Evolutionary conservation across 768 basidiomycete species (phyloP).

Genomic region (Suillus paluster): DNA sequence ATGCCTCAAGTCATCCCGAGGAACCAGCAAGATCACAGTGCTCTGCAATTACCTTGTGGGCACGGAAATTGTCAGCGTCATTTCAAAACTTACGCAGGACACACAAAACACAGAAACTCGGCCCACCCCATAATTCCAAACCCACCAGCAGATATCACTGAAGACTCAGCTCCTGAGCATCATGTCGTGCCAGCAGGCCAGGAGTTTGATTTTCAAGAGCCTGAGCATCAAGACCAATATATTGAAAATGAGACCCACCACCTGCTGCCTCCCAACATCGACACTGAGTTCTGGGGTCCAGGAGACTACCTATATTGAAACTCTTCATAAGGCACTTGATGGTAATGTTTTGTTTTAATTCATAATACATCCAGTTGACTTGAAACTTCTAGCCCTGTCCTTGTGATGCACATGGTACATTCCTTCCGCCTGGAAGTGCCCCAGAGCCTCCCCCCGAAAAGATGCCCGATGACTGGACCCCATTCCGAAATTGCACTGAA

Average conservation of each 20-base stretch:
- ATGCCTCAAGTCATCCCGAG: not conserved
- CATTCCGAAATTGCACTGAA: conserved; percentile 14
- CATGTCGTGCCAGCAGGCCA: not conserved
- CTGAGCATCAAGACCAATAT: not conserved
- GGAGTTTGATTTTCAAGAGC: not conserved
- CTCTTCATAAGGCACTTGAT: too few species aligned
- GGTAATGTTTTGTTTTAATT: too few species aligned
- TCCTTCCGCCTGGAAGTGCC: conserved; percentile 7
- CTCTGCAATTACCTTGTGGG: not conserved
- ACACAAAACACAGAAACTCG: not conserved
- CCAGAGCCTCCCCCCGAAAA: not conserved
- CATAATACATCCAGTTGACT: too few species aligned
- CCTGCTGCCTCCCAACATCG: not conserved
- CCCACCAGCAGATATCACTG: not conserved
- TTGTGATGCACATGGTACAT: conserved; percentile 8
- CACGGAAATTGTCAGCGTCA: not conserved
- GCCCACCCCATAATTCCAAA: not conserved
- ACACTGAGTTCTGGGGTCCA: not conserved
- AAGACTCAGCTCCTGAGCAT: not conserved
- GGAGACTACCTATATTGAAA: not conserved
- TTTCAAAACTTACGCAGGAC: not conserved
- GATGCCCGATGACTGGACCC: conserved; percentile 13
- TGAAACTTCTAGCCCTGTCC: conserved; percentile 6
- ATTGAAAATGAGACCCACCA: not conserved
- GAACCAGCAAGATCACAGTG: not conserved